Percentiles rank a stretch among this genome's conserved stretches.
Evolutionary conservation across 2,329 filamentous ascomycete species (phyloP).

Genomic region (Fusarium annulatum): DNA sequence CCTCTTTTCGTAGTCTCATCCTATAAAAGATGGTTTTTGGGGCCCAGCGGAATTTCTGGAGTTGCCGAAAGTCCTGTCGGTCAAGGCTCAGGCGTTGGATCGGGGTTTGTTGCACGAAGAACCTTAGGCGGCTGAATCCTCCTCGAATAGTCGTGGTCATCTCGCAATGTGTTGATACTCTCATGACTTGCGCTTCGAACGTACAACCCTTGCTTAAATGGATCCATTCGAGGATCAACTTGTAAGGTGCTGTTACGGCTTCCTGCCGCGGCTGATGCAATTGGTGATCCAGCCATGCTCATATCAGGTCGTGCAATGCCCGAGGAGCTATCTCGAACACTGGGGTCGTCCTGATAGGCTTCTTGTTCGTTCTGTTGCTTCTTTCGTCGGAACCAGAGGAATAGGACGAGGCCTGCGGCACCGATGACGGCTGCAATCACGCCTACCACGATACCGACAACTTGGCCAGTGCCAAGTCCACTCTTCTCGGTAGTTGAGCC

Average conservation of each 20-base stretch:
- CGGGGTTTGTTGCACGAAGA: slow-evolving; percentile 72
- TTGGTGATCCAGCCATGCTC: slow-evolving; percentile 48
- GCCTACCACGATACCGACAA: slow-evolving; percentile 65
- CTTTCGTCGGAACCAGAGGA: slow-evolving; percentile 59
- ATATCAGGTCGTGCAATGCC: slow-evolving; percentile 60
- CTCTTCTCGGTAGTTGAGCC: slow-evolving; percentile 31
- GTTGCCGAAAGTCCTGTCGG: background rate
- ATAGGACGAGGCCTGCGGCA: slow-evolving; percentile 51
- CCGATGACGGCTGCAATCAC: slow-evolving; percentile 58
- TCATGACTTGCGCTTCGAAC: slow-evolving; percentile 69
- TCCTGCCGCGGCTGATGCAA: slow-evolving; percentile 50
- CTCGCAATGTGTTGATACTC: slow-evolving; percentile 71
- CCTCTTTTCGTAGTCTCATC: background rate
- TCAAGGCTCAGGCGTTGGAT: slow-evolving; percentile 53
- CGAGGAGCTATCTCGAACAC: slow-evolving; percentile 62
- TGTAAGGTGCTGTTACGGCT: slow-evolving; percentile 66
- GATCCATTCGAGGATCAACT: slow-evolving; percentile 72
- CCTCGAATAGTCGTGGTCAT: slow-evolving; percentile 74
- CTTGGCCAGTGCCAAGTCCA: slow-evolving; percentile 58
- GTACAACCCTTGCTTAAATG: slow-evolving; percentile 68
- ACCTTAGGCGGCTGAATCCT: slow-evolving; percentile 67
- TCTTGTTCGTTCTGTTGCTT: slow-evolving; percentile 57
- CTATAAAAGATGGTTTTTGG: background rate
- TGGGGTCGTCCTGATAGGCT: slow-evolving; percentile 58
- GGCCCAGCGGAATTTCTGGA: background rate